phyloP scores from a whole-genome alignment of 2,329 filamentous ascomycete species.

The Simplicillium aogashimaense region DNA sequence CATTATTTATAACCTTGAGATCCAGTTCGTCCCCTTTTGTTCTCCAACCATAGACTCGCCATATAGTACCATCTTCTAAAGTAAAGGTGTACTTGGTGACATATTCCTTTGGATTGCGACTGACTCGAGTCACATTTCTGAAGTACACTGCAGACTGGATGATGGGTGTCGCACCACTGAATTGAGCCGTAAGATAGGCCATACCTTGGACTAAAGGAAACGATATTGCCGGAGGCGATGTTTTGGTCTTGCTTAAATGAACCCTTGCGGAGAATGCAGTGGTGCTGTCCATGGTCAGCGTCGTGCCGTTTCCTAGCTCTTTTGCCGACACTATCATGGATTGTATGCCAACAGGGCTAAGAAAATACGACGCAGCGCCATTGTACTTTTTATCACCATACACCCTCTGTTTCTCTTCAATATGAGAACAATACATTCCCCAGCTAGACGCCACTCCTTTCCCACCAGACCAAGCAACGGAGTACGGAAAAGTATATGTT shows the following conservation, averaged over 20 bases:
- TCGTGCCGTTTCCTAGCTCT: conserved; percentile 56
- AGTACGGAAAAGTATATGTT: conserved; percentile 69
- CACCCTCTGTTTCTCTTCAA: conserved; percentile 56
- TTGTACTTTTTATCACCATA: conserved; percentile 49
- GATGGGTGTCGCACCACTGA: conserved; percentile 57
- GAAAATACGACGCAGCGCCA: conserved; percentile 60
- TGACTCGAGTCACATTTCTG: conserved; percentile 49
- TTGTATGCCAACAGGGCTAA: conserved; percentile 74
- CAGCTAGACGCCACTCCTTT: conserved; percentile 54
- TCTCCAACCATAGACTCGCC: conserved; percentile 70
- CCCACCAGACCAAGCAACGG: conserved; percentile 57
- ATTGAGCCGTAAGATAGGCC: conserved; percentile 74
- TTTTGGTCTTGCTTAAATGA: conserved; percentile 48
- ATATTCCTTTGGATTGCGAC: conserved; percentile 47
- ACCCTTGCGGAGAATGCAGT: conserved; percentile 56
- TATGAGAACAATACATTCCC: conserved; percentile 70
- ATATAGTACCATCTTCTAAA: conserved; percentile 62
- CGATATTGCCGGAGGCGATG: conserved; percentile 50
- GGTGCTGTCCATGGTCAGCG: conserved; percentile 40
- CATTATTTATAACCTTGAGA: conserved; percentile 59
- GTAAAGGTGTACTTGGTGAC: conserved; percentile 67
- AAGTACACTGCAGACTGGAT: conserved; percentile 71
- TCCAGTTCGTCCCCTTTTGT: conserved; percentile 49
- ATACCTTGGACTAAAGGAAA: conserved; percentile 87
- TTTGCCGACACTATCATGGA: conserved; percentile 70